A percentile compares a stretch with the other conserved stretches of the same genome.
Evolutionary conservation across 306 rosid genomes (phyloP).

Genomic region (Gleditsia sinensis): DNA sequence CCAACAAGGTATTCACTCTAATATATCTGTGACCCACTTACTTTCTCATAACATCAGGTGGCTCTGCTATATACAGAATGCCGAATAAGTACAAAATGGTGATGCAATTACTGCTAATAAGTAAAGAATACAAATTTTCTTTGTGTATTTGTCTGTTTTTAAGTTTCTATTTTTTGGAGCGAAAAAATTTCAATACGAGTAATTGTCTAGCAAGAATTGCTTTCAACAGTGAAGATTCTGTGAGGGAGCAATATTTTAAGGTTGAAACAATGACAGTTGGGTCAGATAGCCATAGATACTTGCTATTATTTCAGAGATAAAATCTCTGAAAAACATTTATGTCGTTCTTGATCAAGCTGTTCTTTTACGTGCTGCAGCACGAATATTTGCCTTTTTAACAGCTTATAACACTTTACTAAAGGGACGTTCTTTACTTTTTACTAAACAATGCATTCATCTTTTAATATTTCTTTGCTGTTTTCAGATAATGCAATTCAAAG

Average conservation of each 20-base stretch:
- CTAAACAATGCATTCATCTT: neutral
- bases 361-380: neutral
- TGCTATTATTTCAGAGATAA: neutral
- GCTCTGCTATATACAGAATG: neutral
- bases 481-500: slow-evolving; percentile 72
- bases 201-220: neutral
- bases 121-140: too few species aligned
- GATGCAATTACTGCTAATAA: neutral
- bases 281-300: too few species aligned
- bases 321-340: neutral
- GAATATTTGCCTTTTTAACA: neutral
- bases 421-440: neutral
- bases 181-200: neutral
- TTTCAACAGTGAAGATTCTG: neutral
- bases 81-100: neutral
- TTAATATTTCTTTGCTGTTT: neutral
- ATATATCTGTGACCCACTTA: neutral
- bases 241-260: neutral
- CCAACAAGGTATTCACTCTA: slow-evolving; percentile 60
- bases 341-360: neutral
- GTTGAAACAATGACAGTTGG: neutral
- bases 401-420: neutral
- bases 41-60: neutral
- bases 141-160: neutral
- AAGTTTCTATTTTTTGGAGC: neutral